Conservation (phyloP, 768 basidiomycete species). For the Pleurotus sapidus region DNA sequence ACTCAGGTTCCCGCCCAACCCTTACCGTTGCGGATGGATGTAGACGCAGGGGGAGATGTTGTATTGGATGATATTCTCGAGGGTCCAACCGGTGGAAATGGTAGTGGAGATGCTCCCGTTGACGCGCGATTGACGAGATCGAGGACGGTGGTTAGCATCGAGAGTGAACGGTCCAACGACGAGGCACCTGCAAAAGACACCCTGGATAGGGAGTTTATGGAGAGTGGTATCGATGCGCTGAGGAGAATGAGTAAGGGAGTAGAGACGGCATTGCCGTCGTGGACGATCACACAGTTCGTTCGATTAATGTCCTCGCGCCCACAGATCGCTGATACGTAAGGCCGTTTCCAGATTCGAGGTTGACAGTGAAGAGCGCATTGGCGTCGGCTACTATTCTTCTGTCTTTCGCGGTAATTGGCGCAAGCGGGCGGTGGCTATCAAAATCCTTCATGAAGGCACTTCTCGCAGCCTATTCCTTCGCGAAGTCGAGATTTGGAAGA, state of each 20-base stretch:
- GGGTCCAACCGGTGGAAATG: not conserved
- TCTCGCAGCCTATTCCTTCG: slow-evolving; percentile 63
- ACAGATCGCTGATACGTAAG: not conserved
- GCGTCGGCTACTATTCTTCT: slow-evolving; percentile 72
- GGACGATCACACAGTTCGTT: slow-evolving; percentile 70
- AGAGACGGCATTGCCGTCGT: slow-evolving; percentile 50
- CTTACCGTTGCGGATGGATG: not conserved
- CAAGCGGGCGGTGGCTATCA: slow-evolving; percentile 63
- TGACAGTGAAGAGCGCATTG: slow-evolving; percentile 65
- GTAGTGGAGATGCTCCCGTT: not conserved
- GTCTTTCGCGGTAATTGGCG: slow-evolving; percentile 80
- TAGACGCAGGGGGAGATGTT: not conserved
- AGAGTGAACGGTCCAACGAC: slow-evolving; percentile 5
- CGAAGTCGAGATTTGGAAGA: slow-evolving; percentile 73
- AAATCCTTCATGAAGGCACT: slow-evolving; percentile 62
- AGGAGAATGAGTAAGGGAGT: slow-evolving; percentile 50
- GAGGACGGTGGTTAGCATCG: slow-evolving; percentile 10
- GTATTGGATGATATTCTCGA: not conserved
- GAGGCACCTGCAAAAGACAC: slow-evolving; percentile 32
- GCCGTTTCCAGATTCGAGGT: slow-evolving; percentile 59
- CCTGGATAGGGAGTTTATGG: slow-evolving; percentile 68
- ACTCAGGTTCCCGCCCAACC: not conserved
- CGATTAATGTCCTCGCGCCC: not conserved
- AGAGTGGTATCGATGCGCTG: slow-evolving; percentile 70
- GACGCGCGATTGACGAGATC: not conserved